Evolutionary conservation across 192 early-diverging fungal genomes (phyloP).

Genomic region (Podila horticola): DNA sequence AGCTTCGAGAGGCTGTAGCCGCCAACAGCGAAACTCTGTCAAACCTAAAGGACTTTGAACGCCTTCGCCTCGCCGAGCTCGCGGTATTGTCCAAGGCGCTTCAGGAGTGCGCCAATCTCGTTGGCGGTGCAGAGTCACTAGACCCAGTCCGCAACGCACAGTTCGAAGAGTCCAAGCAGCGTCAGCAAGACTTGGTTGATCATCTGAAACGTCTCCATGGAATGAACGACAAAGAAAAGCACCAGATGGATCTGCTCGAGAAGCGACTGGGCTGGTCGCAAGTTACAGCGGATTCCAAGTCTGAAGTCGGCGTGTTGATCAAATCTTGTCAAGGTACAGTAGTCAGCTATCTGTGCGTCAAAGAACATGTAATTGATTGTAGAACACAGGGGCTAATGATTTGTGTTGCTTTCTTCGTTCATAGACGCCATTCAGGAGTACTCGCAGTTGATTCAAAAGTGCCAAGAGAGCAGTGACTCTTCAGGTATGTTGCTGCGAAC

Average conservation of each 20-base stretch:
- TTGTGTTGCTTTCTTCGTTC: neutral
- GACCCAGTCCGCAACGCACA: slow-evolving; percentile 15
- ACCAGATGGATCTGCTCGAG: slow-evolving; percentile 15
- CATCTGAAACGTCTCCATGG: slow-evolving; percentile 11
- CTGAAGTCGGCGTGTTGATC: slow-evolving; percentile 15
- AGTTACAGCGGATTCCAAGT: slow-evolving; percentile 10
- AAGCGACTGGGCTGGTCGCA: slow-evolving; percentile 33
- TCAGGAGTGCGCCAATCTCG: slow-evolving; percentile 7
- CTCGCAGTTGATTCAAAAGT: slow-evolving; percentile 13
- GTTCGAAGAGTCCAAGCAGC: slow-evolving; percentile 1
- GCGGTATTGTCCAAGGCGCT: slow-evolving; percentile 2
- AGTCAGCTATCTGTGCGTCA: neutral
- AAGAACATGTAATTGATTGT: neutral
- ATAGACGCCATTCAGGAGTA: slow-evolving; percentile 25
- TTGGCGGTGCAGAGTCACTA: slow-evolving; percentile 19
- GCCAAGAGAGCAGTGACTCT: slow-evolving; percentile 20
- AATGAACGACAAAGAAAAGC: slow-evolving; percentile 23
- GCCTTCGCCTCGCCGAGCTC: slow-evolving; percentile 11
- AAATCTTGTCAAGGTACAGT: slow-evolving; percentile 24
- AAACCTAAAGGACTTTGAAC: slow-evolving; percentile 26
- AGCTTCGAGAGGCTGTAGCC: slow-evolving; percentile 4
- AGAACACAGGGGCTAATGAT: neutral
- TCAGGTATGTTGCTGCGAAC: slow-evolving; percentile 10
- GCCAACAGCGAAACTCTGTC: slow-evolving; percentile 20
- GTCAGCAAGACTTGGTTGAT: slow-evolving; percentile 6